These are phyloP conservation scores for Acephala macrosclerotiorum DNA, from an alignment of 2,329 filamentous ascomycete species.

Conservation along the genomic window DNA sequence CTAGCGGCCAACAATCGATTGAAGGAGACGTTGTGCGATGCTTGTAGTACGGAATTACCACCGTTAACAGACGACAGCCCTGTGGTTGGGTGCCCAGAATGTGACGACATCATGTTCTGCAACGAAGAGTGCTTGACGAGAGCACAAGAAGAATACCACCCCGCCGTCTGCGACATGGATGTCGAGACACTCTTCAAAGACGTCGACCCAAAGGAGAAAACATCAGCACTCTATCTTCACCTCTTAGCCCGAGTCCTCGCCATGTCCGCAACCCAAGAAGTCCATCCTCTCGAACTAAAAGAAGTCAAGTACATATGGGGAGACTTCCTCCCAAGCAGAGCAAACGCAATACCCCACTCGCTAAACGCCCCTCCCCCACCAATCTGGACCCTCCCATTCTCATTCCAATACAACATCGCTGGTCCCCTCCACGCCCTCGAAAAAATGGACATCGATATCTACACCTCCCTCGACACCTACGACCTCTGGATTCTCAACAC, in stretches of 20 bases:
- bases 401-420: conserved; percentile 78
- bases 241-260: conserved; percentile 68
- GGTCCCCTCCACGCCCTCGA: conserved; percentile 79
- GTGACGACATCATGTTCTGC: conserved; percentile 73
- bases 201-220: conserved; percentile 64
- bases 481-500: conserved; percentile 91
- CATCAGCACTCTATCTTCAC: conserved; percentile 68
- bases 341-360: conserved; percentile 61
- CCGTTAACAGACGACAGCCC: conserved; percentile 55
- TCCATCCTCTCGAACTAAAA: conserved; percentile 68
- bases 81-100: conserved; percentile 65
- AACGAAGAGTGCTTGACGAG: conserved; percentile 63
- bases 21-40: conserved; percentile 88
- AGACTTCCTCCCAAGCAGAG: conserved; percentile 62
- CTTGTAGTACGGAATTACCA: conserved; percentile 79
- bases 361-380: conserved; percentile 63
- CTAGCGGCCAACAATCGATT: conserved; percentile 89
- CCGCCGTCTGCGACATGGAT: conserved; percentile 70
- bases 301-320: conserved; percentile 76
- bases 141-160: conserved; percentile 68
- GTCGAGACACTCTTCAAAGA: conserved; percentile 72
- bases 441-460: conserved; percentile 86
- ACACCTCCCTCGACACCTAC: conserved; percentile 62
- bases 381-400: conserved; percentile 77
- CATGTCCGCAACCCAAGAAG: conserved; percentile 66